These are phyloP conservation scores for Malus hybrid DNA, from an alignment of 331 rosid species.

Conservation along the genomic window DNA sequence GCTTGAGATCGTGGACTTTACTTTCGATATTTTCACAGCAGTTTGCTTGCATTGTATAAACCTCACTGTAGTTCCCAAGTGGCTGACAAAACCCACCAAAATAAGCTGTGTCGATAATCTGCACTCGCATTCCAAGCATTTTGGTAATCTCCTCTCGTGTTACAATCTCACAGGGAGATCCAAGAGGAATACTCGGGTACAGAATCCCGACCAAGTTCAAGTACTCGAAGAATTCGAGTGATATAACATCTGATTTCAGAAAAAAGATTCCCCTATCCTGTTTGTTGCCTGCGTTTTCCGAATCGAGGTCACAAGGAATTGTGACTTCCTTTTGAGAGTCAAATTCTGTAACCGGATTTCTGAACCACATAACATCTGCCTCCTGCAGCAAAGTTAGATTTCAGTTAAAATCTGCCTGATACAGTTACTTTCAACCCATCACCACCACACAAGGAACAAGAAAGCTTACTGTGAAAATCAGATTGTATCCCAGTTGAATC, in stretches of 20 bases:
- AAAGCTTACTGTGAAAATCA: slow-evolving; percentile 36
- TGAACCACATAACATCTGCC: slow-evolving; percentile 55
- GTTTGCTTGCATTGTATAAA: slow-evolving; percentile 41
- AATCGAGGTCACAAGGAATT: slow-evolving; percentile 29
- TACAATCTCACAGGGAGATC: slow-evolving; percentile 28
- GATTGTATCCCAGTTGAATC: slow-evolving; percentile 41
- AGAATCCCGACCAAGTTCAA: slow-evolving; percentile 25
- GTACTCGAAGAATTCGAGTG: slow-evolving; percentile 28
- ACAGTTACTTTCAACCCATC: background rate
- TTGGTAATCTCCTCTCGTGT: background rate
- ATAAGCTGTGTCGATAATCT: slow-evolving; percentile 5
- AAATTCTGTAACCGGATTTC: slow-evolving; percentile 36
- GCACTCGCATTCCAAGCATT: slow-evolving; percentile 13
- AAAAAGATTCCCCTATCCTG: slow-evolving; percentile 35
- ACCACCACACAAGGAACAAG: background rate
- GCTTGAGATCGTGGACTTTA: slow-evolving; percentile 49
- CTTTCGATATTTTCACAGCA: slow-evolving; percentile 40
- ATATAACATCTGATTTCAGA: slow-evolving; percentile 22
- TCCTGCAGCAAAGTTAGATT: slow-evolving; percentile 27
- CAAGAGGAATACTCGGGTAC: slow-evolving; percentile 14
- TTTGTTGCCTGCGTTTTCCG: background rate
- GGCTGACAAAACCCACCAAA: slow-evolving; percentile 45
- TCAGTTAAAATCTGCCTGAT: background rate
- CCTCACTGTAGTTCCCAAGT: slow-evolving; percentile 13
- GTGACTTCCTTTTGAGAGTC: slow-evolving; percentile 4